Conservation (phyloP, 2,329 filamentous ascomycete genomes). For the Trichoderma sp. region DNA sequence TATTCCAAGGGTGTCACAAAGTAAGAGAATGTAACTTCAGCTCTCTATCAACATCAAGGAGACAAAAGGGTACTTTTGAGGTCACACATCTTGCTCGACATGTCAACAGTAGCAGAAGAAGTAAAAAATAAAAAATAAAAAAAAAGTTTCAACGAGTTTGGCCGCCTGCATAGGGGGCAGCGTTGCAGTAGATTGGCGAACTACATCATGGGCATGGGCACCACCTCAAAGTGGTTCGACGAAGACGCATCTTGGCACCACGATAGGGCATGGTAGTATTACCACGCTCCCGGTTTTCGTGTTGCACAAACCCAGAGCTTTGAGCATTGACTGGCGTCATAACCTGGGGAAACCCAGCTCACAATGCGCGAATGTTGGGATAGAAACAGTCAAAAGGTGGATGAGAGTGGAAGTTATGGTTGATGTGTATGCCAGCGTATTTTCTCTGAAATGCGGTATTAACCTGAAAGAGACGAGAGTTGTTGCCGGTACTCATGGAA, state of each 20-base stretch:
- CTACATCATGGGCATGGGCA: background rate
- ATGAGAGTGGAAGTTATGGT: background rate
- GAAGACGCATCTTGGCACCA: background rate
- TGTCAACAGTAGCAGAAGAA: background rate
- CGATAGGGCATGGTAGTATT: background rate
- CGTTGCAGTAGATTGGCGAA: constrained; percentile 7
- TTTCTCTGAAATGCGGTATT: background rate
- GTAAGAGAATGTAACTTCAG: background rate
- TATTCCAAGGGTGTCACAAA: background rate
- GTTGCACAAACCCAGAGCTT: background rate
- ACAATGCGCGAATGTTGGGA: background rate
- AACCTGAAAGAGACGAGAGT: background rate
- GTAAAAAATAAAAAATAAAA: no score
- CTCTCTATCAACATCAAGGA: background rate
- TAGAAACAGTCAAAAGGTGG: background rate
- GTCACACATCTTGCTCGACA: background rate
- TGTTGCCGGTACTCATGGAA: background rate
- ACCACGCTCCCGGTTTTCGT: background rate
- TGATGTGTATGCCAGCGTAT: background rate
- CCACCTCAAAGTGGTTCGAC: background rate
- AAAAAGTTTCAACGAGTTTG: background rate
- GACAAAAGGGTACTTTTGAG: background rate
- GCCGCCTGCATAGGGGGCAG: background rate
- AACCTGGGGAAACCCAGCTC: constrained; percentile 2
- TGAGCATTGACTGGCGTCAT: background rate